Conservation (phyloP, 2,329 filamentous ascomycete species). For the Hymenoscyphus fraxineus region DNA sequence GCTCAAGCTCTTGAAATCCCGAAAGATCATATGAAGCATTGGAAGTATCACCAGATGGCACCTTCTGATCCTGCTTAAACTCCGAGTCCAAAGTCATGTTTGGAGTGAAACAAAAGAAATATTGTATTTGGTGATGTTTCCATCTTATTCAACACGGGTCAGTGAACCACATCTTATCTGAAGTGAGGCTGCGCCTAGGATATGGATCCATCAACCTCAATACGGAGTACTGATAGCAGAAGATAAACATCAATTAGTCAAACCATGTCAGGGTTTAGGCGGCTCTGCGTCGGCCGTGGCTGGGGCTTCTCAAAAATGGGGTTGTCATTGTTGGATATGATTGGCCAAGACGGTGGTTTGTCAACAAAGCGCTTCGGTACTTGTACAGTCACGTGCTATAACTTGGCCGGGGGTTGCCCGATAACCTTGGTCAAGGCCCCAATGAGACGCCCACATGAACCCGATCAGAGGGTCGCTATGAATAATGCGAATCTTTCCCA, state of each 20-base stretch:
- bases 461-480: not conserved
- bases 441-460: not conserved
- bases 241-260: not conserved
- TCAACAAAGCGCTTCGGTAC: not conserved
- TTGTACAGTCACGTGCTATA: not conserved
- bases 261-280: not conserved
- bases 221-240: too few species aligned
- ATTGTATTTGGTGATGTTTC: not conserved
- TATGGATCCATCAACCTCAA: not conserved
- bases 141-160: not conserved
- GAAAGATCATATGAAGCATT: not conserved
- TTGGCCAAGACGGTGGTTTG: not conserved
- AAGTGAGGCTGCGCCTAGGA: not conserved
- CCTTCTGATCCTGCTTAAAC: not conserved
- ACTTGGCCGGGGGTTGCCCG: not conserved
- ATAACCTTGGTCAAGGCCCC: not conserved
- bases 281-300: not conserved
- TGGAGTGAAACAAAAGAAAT: not conserved
- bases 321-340: not conserved
- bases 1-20: not conserved
- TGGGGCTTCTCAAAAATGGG: not conserved
- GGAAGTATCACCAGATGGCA: not conserved
- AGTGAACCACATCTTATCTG: not conserved
- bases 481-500: not conserved
- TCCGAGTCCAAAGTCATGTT: not conserved